Base-by-base conservation (phyloP, 768 basidiomycete genomes). In the Lentinula boryana region DNA sequence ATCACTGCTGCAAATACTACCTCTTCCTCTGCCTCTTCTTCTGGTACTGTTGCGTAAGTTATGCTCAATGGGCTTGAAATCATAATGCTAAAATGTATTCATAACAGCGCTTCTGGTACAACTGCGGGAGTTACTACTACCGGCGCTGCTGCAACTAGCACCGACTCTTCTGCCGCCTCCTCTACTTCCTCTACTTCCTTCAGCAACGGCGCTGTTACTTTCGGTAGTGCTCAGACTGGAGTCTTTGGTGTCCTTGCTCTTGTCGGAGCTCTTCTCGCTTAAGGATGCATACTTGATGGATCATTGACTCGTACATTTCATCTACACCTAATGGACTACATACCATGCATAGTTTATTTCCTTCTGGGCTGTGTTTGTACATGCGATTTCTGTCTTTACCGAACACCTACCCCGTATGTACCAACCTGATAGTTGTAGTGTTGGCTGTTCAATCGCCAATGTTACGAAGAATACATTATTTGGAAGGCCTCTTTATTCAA, bases 221-320 rank as follows among this genome's bases (percentile, higher is more conserved):
- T 27, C 35, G 46, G 23, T 8, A 38, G 36, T 16, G 62, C 68
- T 40, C 65, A 68, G 43, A 67, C 66, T 40, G 72, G 71, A 35
- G 58, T 74, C 38, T 49, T 74, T 32, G 66, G 69, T 5, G 48
- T 71, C 33, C 41, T 74, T 58, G 70, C 71, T 10, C 55, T 75
- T n/a, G 48, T 52, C 7, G 58, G 35, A 10, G 50, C 58, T 43
- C 18, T 52, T 15, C 38, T 60, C n/a, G 58, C 50, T 41, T 60
- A 31, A 60, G 21, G 40, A 43, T 15, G 18, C 10, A 31, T n/a
- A 3, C 27, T 27, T 27, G 36, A 8, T 5, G 36, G 13, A 38
- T 13, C 13, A 8, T 40, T 7, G 55, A 56, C 23, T 54, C 15
- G 18, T 57, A 18, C 23, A 7, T 43, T 36, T 15, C 0, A 6